phyloP scores from a whole-genome alignment of 2,329 filamentous ascomycete genomes.

The Sarocladium strictum region DNA sequence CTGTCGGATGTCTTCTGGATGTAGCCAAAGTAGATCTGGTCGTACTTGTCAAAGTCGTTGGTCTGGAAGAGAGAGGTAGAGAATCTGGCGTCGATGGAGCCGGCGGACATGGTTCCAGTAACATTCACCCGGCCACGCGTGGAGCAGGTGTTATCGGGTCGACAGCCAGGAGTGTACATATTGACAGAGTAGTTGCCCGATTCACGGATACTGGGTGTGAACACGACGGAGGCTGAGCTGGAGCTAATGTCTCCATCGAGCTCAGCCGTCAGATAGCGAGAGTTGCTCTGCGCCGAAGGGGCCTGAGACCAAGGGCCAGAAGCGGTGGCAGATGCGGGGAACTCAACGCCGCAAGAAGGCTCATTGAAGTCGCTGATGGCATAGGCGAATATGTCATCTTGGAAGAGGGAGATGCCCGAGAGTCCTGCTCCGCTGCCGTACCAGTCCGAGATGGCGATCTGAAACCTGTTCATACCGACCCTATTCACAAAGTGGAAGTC shows the following conservation, averaged over 20 bases:
- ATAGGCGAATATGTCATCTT: conserved; percentile 79
- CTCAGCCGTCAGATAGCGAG: conserved; percentile 69
- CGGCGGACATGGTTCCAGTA: conserved; percentile 61
- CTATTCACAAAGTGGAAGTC: conserved; percentile 88
- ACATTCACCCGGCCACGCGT: conserved; percentile 78
- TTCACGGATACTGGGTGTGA: conserved; percentile 77
- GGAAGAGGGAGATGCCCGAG: conserved; percentile 78
- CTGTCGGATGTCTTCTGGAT: conserved; percentile 67
- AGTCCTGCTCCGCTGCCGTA: conserved; percentile 83
- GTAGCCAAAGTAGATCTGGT: conserved; percentile 80
- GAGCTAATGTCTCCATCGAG: conserved; percentile 51
- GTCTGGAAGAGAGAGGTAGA: conserved; percentile 73
- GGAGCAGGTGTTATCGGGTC: conserved; percentile 69
- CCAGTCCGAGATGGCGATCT: conserved; percentile 79
- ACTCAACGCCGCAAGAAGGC: conserved; percentile 63
- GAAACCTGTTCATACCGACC: conserved; percentile 83
- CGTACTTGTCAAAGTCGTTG: conserved; percentile 95
- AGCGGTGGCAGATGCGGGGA: conserved; percentile 57
- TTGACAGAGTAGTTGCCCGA: conserved; percentile 89
- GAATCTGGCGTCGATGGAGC: conserved; percentile 40
- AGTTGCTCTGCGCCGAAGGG: conserved; percentile 61
- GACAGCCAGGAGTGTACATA: conserved; percentile 88
- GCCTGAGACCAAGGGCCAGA: conserved; percentile 71
- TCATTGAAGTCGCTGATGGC: conserved; percentile 87
- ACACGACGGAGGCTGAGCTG: conserved; percentile 63